These are phyloP conservation scores for Fusarium torreyae DNA, from an alignment of 2,329 filamentous ascomycete species.

Conservation along the genomic window DNA sequence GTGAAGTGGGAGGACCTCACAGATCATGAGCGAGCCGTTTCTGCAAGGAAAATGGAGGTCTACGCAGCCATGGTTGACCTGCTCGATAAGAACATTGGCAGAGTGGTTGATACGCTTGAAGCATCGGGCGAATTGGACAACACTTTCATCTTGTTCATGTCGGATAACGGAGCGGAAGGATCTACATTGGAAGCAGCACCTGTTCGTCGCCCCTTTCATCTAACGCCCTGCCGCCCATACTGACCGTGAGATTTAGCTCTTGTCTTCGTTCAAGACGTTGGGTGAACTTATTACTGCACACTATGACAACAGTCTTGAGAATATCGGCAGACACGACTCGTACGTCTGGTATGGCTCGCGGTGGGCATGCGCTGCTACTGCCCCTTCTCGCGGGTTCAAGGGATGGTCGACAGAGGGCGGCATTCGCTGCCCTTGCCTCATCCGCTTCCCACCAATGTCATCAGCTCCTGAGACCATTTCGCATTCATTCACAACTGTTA, in stretches of 20 bases:
- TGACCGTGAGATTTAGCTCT: background rate
- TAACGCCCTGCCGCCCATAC: background rate
- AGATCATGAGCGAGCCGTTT: conserved; percentile 18
- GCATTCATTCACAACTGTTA: conserved; percentile 56
- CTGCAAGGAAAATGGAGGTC: conserved; percentile 57
- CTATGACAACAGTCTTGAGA: conserved; percentile 65
- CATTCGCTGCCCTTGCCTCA: conserved; percentile 27
- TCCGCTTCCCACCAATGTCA: conserved; percentile 50
- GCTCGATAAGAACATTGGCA: conserved; percentile 68
- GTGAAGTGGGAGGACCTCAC: conserved; percentile 44
- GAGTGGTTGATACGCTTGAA: conserved; percentile 65
- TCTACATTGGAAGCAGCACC: conserved; percentile 72
- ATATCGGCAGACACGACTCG: conserved; percentile 68
- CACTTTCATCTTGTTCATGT: conserved; percentile 69
- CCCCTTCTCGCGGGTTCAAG: conserved; percentile 57
- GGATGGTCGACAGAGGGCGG: conserved; percentile 48
- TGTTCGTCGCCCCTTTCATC: conserved; percentile 50
- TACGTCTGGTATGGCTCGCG: conserved; percentile 74
- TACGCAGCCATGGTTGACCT: conserved; percentile 71
- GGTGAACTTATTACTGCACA: conserved; percentile 49
- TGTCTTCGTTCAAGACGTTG: conserved; percentile 2
- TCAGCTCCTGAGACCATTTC: conserved; percentile 53
- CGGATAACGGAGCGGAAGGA: conserved; percentile 69
- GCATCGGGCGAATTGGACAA: conserved; percentile 66
- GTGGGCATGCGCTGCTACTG: conserved; percentile 63